Evolutionary conservation across 331 rosid genomes (phyloP).

Genomic region (Cydonia oblonga): DNA sequence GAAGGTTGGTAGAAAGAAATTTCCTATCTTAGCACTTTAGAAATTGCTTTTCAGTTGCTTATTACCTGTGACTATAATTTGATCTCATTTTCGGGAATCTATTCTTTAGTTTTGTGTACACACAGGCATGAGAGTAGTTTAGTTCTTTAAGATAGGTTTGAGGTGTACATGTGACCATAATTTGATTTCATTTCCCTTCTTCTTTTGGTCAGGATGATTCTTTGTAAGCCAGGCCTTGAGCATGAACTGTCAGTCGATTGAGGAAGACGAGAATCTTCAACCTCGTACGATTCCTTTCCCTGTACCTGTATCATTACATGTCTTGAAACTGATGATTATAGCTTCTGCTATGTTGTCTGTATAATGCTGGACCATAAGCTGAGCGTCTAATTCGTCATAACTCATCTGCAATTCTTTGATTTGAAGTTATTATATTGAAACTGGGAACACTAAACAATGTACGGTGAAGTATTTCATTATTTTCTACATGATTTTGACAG

Average conservation of each 20-base stretch:
- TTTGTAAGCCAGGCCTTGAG: conserved; percentile 8
- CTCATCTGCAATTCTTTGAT: too few relatives aligned
- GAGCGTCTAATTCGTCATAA: too few relatives aligned
- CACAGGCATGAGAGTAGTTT: too few relatives aligned
- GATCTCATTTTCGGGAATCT: too few relatives aligned
- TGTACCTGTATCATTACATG: background rate
- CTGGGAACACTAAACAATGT: too few relatives aligned
- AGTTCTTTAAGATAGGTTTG: background rate
- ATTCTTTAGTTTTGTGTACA: too few relatives aligned
- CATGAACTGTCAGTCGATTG: conserved; percentile 9
- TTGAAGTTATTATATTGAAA: too few relatives aligned
- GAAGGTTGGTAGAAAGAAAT: conserved; percentile 36
- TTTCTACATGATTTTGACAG: too few relatives aligned
- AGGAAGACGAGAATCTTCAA: background rate
- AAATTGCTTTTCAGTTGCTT: background rate
- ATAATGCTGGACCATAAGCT: too few relatives aligned
- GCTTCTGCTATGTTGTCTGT: background rate
- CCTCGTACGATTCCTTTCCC: background rate
- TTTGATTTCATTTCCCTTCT: background rate
- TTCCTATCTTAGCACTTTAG: background rate
- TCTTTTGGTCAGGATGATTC: conserved; percentile 14
- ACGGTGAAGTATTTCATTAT: too few relatives aligned
- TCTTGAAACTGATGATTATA: background rate
- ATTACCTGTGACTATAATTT: too few relatives aligned
- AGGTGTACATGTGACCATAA: background rate